Evolutionary conservation across 169 alveolate species (phyloP).

Genomic region (Fabrea salina): DNA sequence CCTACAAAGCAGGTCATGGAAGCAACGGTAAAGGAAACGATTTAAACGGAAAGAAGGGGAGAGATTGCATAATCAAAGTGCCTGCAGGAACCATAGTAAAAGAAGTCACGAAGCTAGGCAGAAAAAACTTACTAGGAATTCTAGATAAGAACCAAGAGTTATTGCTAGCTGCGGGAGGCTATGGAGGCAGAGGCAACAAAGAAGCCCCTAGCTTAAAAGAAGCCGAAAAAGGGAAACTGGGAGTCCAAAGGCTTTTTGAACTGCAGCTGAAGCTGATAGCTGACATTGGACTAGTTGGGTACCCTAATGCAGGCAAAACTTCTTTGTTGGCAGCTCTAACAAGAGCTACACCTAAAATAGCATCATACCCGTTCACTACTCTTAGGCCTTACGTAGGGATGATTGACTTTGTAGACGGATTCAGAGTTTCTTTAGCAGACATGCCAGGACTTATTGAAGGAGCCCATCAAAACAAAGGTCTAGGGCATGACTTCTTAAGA

Average conservation of each 20-base stretch:
- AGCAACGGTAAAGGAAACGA: conserved; percentile 59
- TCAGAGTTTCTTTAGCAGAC: conserved; percentile 79
- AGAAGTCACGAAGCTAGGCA: conserved; percentile 54
- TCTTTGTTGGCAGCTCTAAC: conserved; percentile 49
- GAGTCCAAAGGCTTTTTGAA: conserved; percentile 50
- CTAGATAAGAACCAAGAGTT: conserved; percentile 49
- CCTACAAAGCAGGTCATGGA: conserved; percentile 79
- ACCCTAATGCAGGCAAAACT: conserved; percentile 90
- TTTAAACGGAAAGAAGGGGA: conserved; percentile 81
- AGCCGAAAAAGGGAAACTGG: conserved; percentile 69
- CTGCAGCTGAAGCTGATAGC: conserved; percentile 74
- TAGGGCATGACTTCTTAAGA: conserved; percentile 85
- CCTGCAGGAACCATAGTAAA: conserved; percentile 88
- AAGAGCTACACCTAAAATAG: conserved; percentile 83
- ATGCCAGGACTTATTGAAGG: conserved; percentile 92
- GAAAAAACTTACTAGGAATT: conserved; percentile 1
- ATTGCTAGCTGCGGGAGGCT: conserved; percentile 85
- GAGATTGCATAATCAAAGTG: conserved; percentile 70
- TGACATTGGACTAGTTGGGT: conserved; percentile 89
- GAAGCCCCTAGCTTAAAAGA: conserved; percentile 66
- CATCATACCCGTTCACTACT: conserved; percentile 87
- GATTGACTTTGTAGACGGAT: conserved; percentile 66
- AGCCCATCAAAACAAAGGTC: conserved; percentile 83
- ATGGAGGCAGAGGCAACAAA: conserved; percentile 90
- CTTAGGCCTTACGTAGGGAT: conserved; percentile 76